Percentiles rank a stretch among this genome's conserved stretches.
These are phyloP conservation scores for Rhodotorula mucilaginosa DNA, from an alignment of 1,284 basidiomycete species.

Conservation along the genomic window DNA sequence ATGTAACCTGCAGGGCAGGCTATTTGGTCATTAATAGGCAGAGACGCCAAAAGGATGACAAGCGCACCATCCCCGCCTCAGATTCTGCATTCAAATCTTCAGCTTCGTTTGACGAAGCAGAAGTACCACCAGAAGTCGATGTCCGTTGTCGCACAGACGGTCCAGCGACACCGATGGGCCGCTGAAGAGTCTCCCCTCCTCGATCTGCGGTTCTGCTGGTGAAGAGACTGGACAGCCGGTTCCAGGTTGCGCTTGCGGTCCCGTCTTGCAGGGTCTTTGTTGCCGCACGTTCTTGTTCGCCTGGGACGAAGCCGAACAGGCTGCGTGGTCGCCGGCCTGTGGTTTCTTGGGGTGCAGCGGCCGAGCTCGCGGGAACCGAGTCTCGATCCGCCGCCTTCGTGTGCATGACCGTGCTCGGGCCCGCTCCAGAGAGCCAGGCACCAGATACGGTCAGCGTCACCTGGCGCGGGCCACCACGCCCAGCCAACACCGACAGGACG, in stretches of 20 bases:
- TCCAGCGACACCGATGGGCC: neutral
- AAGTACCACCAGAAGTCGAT: too few species aligned
- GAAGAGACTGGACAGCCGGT: neutral
- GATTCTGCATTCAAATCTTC: conserved; percentile 53
- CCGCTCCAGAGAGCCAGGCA: conserved; percentile 47
- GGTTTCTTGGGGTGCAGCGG: neutral
- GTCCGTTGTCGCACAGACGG: neutral
- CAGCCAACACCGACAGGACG: neutral
- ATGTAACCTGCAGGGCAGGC: neutral
- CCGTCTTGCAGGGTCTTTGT: conserved; percentile 1
- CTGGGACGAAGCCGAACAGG: conserved; percentile 27
- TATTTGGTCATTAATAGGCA: conserved; percentile 4
- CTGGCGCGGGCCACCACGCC: neutral
- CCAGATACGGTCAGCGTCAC: conserved; percentile 45
- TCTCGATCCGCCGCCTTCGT: neutral
- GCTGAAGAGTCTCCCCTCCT: conserved; percentile 8
- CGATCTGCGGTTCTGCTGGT: conserved; percentile 7
- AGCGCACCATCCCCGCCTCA: conserved; percentile 63
- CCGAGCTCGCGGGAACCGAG: neutral
- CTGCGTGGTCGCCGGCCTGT: conserved; percentile 35
- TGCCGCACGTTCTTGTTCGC: conserved; percentile 23
- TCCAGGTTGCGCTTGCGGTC: neutral
- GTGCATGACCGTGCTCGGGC: conserved; percentile 43
- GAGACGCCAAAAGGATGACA: neutral
- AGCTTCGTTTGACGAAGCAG: conserved; percentile 47